Percentiles rank a stretch among this genome's conserved stretches.
Evolutionary conservation across 305 asterid species (phyloP).

Genomic region (Solanum chacoense): DNA sequence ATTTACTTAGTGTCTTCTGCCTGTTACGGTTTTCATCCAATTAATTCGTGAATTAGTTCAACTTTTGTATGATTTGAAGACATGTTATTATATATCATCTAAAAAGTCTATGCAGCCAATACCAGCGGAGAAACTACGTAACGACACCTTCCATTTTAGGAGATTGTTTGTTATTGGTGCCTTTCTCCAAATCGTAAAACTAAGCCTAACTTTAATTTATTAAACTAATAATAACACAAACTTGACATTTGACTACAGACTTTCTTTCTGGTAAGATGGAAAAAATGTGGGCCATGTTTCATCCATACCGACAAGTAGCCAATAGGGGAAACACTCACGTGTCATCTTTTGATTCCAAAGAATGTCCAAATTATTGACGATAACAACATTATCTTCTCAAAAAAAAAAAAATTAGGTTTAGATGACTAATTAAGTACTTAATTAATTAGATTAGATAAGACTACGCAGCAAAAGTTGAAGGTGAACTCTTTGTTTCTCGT

Average conservation of each 20-base stretch:
- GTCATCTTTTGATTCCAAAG: slow-evolving; percentile 10
- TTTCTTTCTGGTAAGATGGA: background rate
- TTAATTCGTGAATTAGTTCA: background rate
- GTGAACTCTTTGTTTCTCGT: background rate
- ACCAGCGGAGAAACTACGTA: background rate
- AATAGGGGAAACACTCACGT: slow-evolving; percentile 34
- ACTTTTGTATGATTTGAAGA: background rate
- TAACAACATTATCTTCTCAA: background rate
- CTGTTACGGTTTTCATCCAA: background rate
- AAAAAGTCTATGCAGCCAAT: slow-evolving; percentile 2
- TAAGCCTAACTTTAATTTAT: slow-evolving; percentile 19
- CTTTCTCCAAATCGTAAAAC: slow-evolving; percentile 7
- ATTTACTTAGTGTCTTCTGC: background rate
- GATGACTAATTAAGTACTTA: background rate
- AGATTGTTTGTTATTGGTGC: background rate
- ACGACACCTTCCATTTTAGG: background rate
- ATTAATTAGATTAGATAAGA: background rate
- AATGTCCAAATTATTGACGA: background rate
- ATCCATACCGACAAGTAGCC: slow-evolving; percentile 36
- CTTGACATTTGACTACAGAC: slow-evolving; percentile 15
- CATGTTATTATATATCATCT: background rate
- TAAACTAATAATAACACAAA: background rate
- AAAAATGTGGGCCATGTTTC: slow-evolving; percentile 26
- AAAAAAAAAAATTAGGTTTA: background rate
- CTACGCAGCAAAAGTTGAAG: background rate